Percentiles rank a stretch among this genome's conserved stretches.
Evolutionary conservation across 139 green algal species (phyloP).

Genomic region (Coelastrella sp.): DNA sequence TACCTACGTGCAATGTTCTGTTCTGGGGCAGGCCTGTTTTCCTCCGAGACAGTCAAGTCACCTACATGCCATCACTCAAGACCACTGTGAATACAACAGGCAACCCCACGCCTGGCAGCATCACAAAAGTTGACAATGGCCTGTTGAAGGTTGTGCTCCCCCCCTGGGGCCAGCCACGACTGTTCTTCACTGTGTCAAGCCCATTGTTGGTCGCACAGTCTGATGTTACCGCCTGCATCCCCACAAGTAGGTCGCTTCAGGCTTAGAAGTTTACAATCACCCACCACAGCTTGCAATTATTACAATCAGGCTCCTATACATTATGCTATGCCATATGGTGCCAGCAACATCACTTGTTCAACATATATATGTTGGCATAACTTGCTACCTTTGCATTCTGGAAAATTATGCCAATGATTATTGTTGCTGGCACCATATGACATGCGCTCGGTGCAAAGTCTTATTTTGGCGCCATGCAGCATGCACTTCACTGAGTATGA

Average conservation of each 20-base stretch:
- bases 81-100: neutral
- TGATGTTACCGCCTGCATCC: neutral
- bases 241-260: neutral
- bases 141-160: neutral
- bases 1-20: too few species aligned
- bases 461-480: too few species aligned
- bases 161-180: neutral
- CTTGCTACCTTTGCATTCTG: too few species aligned
- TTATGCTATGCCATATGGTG: neutral
- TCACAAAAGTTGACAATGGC: neutral
- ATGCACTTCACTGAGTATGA: too few species aligned
- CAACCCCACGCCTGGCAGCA: neutral
- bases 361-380: too few species aligned
- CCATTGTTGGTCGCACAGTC: neutral
- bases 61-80: neutral
- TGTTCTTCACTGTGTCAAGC: constrained; percentile 20
- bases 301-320: neutral
- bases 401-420: too few species aligned
- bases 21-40: neutral
- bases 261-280: neutral
- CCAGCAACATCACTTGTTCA: too few species aligned
- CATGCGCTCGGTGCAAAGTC: too few species aligned
- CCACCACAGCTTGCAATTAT: neutral
- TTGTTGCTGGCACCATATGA: too few species aligned
- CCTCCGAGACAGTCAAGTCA: neutral